Percentiles rank a stretch among this genome's conserved stretches.
Conservation (phyloP, 2,329 filamentous ascomycete species). For the Hortaea sp. region DNA sequence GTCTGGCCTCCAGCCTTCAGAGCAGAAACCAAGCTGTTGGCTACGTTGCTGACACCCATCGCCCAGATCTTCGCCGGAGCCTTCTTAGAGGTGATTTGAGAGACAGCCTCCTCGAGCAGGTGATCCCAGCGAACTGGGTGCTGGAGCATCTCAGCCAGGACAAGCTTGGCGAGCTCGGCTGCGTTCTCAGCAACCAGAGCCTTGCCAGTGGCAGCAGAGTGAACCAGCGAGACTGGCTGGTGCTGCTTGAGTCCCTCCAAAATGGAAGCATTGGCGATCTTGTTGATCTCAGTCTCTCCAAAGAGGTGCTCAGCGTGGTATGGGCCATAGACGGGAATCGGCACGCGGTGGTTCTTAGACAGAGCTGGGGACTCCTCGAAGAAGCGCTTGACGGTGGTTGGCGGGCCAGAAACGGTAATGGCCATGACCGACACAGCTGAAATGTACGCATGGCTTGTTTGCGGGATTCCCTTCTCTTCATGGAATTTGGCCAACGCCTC, state of each 20-base stretch:
- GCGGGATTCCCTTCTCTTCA: conserved; percentile 40
- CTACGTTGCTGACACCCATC: conserved; percentile 44
- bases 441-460: conserved; percentile 45
- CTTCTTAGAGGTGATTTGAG: conserved; percentile 34
- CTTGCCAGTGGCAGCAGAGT: conserved; percentile 38
- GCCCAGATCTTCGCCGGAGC: conserved; percentile 36
- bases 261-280: conserved; percentile 37
- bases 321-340: conserved; percentile 47
- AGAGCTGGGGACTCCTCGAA: conserved; percentile 41
- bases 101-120: conserved; percentile 38
- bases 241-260: conserved; percentile 31
- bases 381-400: conserved; percentile 42
- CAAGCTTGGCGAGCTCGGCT: conserved; percentile 34
- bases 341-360: conserved; percentile 40
- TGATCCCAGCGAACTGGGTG: conserved; percentile 40
- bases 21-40: conserved; percentile 45
- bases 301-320: conserved; percentile 51
- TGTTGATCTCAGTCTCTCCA: conserved; percentile 39
- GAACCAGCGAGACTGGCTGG: conserved; percentile 34
- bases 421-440: conserved; percentile 51
- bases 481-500: conserved; percentile 49
- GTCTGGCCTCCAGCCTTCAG: conserved; percentile 41
- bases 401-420: conserved; percentile 50
- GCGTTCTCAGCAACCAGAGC: conserved; percentile 36
- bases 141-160: conserved; percentile 36